A percentile compares a stretch with the other conserved stretches of the same genome.
Evolutionary conservation across 208 protist species (phyloP).

Genomic region (Trypanosoma cruzi): DNA sequence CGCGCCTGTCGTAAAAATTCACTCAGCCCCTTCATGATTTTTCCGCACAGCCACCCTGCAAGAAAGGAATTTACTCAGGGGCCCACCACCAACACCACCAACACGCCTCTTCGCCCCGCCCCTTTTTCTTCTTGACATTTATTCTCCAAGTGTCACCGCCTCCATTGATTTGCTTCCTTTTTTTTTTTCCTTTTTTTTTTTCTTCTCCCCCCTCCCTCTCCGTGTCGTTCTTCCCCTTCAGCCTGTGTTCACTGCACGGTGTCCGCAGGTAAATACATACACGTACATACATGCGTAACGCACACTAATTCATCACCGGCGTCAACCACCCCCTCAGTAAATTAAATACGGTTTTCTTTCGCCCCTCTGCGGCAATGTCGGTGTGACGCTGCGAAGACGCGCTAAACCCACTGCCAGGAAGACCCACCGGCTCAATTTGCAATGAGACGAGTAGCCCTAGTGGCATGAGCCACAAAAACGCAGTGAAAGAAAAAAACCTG

Average conservation of each 20-base stretch:
- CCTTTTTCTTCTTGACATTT: too few relatives aligned
- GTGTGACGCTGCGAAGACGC: background rate
- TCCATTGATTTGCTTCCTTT: too few relatives aligned
- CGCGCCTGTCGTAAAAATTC: too few relatives aligned
- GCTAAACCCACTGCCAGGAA: constrained; percentile 34
- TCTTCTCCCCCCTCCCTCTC: constrained; percentile 4
- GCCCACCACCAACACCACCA: too few relatives aligned
- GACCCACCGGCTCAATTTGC: constrained; percentile 46
- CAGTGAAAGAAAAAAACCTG: constrained; percentile 46
- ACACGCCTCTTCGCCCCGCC: too few relatives aligned
- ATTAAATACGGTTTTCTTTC: constrained; percentile 7
- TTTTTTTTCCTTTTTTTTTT: constrained; percentile 8
- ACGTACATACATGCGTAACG: too few relatives aligned
- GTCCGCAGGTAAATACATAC: too few relatives aligned
- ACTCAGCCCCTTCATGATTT: too few relatives aligned
- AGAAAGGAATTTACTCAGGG: too few relatives aligned
- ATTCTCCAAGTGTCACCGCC: too few relatives aligned
- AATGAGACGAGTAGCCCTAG: constrained; percentile 46
- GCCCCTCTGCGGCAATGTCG: background rate
- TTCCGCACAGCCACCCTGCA: too few relatives aligned
- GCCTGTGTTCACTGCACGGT: too few relatives aligned
- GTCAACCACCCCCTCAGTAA: constrained; percentile 11
- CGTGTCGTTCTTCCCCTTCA: background rate
- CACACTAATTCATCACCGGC: background rate
- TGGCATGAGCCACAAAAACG: constrained; percentile 64